Conservation (phyloP, 2,329 filamentous ascomycete genomes). For the Herpotrichia juniperi region DNA sequence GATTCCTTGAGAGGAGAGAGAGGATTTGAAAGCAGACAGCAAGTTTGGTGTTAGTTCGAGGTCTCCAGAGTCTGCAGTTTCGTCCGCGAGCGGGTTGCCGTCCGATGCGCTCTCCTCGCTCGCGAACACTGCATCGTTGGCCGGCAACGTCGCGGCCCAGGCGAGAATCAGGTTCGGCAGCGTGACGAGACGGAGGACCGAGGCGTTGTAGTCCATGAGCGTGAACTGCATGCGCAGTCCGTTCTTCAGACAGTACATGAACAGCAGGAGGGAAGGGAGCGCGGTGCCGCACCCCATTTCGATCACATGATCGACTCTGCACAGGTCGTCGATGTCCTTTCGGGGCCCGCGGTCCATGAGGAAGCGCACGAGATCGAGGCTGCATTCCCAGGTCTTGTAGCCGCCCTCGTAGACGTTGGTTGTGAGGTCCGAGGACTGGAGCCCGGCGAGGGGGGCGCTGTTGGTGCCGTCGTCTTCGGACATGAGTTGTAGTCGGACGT, state of each 20-base stretch:
- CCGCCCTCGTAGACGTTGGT: constrained; percentile 85
- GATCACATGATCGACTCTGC: constrained; percentile 56
- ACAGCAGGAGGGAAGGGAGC: constrained; percentile 73
- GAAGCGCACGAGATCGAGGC: constrained; percentile 76
- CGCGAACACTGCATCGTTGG: constrained; percentile 17
- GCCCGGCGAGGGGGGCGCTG: constrained; percentile 51
- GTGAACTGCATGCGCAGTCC: constrained; percentile 64
- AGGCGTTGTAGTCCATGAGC: constrained; percentile 80
- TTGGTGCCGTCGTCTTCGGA: constrained; percentile 61
- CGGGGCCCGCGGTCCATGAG: constrained; percentile 55
- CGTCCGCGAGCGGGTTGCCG: constrained; percentile 26
- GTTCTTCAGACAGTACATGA: constrained; percentile 64
- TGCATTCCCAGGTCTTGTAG: constrained; percentile 91
- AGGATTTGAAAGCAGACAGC: constrained; percentile 62
- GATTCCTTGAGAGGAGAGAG: constrained; percentile 59
- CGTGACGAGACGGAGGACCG: constrained; percentile 78
- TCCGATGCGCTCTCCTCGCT: constrained; percentile 14
- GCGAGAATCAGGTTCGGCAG: constrained; percentile 77
- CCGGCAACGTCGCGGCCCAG: constrained; percentile 54
- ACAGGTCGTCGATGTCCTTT: constrained; percentile 57
- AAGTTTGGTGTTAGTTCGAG: constrained; percentile 68
- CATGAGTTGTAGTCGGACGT: constrained; percentile 82
- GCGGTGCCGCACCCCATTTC: constrained; percentile 81
- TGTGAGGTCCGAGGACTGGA: constrained; percentile 75
- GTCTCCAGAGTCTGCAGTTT: constrained; percentile 54